Percentiles rank a stretch among this genome's conserved stretches.
Evolutionary conservation across 2,329 filamentous ascomycete species (phyloP).

Genomic region (Exophiala spinifera): DNA sequence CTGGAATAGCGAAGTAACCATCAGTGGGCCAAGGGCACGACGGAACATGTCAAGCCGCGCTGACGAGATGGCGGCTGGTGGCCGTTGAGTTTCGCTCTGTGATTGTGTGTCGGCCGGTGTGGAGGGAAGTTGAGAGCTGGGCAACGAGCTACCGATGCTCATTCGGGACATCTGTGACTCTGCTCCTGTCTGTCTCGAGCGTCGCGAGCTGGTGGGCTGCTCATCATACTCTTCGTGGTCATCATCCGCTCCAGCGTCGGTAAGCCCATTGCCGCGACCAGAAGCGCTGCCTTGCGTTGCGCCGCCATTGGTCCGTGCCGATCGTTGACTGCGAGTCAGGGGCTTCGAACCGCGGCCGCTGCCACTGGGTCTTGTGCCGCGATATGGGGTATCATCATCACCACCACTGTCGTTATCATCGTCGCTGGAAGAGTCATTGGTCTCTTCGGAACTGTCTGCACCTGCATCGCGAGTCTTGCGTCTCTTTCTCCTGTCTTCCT

Average conservation of each 20-base stretch:
- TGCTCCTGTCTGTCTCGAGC: constrained; percentile 36
- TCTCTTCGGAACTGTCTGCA: constrained; percentile 61
- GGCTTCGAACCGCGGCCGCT: constrained; percentile 27
- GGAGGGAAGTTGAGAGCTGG: constrained; percentile 67
- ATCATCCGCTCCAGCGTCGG: constrained; percentile 52
- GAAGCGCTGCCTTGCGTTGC: too few species aligned
- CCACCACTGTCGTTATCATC: constrained; percentile 35
- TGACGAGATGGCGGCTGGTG: constrained; percentile 69
- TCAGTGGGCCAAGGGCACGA: constrained; percentile 74
- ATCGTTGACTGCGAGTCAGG: constrained; percentile 26
- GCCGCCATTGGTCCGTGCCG: constrained; percentile 31
- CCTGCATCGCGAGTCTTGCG: constrained; percentile 70
- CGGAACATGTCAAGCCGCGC: constrained; percentile 71
- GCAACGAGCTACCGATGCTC: constrained; percentile 76
- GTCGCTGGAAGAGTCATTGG: constrained; percentile 50
- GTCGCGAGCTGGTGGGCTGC: constrained; percentile 38
- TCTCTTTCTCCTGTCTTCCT: constrained; percentile 70
- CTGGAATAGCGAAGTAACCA: constrained; percentile 78
- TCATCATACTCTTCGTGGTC: constrained; percentile 55
- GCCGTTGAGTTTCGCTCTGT: constrained; percentile 41
- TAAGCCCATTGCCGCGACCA: constrained; percentile 48
- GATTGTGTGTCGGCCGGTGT: constrained; percentile 30
- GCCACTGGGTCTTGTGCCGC: constrained; percentile 28
- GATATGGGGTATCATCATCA: constrained; percentile 29
- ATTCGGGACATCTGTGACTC: constrained; percentile 37